phyloP scores from a whole-genome alignment of 2,329 filamentous ascomycete genomes.

The Lachnellula hyalina region DNA sequence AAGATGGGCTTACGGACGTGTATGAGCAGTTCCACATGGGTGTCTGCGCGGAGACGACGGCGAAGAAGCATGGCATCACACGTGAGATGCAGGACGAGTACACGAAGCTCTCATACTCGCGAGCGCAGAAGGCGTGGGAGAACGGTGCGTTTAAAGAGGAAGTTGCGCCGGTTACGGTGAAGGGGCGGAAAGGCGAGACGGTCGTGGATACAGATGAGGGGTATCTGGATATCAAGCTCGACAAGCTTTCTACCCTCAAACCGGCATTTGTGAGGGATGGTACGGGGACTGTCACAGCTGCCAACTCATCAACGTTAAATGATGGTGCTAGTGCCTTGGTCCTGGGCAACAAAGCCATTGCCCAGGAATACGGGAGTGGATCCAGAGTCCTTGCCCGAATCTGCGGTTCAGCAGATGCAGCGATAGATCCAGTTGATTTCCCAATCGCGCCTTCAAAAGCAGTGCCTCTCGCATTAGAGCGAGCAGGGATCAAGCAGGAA shows the following conservation, averaged over 20 bases:
- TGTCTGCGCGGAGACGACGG: slow-evolving; percentile 90
- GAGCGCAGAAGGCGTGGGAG: slow-evolving; percentile 86
- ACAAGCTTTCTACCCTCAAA: slow-evolving; percentile 81
- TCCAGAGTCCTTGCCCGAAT: slow-evolving; percentile 85
- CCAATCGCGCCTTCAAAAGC: slow-evolving; percentile 88
- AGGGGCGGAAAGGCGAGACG: slow-evolving; percentile 75
- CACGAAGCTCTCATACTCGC: slow-evolving; percentile 81
- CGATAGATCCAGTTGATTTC: slow-evolving; percentile 88
- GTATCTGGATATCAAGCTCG: slow-evolving; percentile 77
- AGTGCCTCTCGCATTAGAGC: slow-evolving; percentile 80
- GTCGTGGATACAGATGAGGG: slow-evolving; percentile 82
- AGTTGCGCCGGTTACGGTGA: slow-evolving; percentile 81
- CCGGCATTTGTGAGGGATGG: slow-evolving; percentile 86
- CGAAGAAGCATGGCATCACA: slow-evolving; percentile 76
- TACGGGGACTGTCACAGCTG: slow-evolving; percentile 86
- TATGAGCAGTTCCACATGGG: slow-evolving; percentile 99
- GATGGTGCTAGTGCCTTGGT: slow-evolving; percentile 91
- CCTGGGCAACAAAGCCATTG: slow-evolving; percentile 73
- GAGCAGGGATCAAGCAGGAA: slow-evolving; percentile 84
- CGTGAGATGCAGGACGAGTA: slow-evolving; percentile 88
- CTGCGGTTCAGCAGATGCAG: slow-evolving; percentile 80
- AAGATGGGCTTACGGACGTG: slow-evolving; percentile 92
- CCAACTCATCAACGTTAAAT: slow-evolving; percentile 90
- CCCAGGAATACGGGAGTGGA: slow-evolving; percentile 69
- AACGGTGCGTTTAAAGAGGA: slow-evolving; percentile 80